Conservation (phyloP, 1,139 yeast genomes). For the Geotrichum siamense region DNA sequence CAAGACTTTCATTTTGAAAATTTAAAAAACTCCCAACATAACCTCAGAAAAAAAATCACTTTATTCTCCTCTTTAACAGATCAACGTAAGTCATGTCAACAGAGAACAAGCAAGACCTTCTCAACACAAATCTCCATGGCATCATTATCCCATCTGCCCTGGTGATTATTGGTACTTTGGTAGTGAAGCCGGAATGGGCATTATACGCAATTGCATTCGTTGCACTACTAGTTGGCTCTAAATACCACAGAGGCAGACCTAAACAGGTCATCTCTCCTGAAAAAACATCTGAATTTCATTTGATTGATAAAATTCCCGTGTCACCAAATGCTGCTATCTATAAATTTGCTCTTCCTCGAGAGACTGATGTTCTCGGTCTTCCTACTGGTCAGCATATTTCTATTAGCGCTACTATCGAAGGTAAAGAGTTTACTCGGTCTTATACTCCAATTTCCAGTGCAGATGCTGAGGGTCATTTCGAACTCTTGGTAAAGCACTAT, state of each 20-base stretch:
- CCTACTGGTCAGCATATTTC: conserved; percentile 86
- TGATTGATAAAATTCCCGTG: conserved; percentile 65
- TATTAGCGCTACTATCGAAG: conserved; percentile 54
- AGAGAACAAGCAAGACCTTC: conserved; percentile 18
- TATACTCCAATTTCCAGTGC: conserved; percentile 89
- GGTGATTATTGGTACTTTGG: conserved; percentile 29
- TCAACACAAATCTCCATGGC: conserved; percentile 31
- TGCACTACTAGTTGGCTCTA: conserved; percentile 24
- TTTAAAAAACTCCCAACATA: not conserved
- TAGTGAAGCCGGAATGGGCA: conserved; percentile 27
- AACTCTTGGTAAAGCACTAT: conserved; percentile 77
- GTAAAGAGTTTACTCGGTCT: conserved; percentile 73
- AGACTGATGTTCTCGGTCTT: conserved; percentile 67
- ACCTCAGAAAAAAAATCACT: not conserved
- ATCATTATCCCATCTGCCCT: conserved; percentile 32
- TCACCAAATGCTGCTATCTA: conserved; percentile 76
- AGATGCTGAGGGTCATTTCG: conserved; percentile 72
- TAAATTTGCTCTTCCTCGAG: conserved; percentile 70
- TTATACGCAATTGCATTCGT: conserved; percentile 27
- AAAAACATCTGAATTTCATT: conserved; percentile 66
- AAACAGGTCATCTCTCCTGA: conserved; percentile 52
- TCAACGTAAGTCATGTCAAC: too few species aligned
- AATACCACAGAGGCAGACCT: conserved; percentile 29
- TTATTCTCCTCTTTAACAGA: not conserved
- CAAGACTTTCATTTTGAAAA: conserved; percentile 6